A percentile compares a stretch with the other conserved stretches of the same genome.
Conservation (phyloP, 2,329 filamentous ascomycete genomes). For the Orbilia ellipsospora region DNA sequence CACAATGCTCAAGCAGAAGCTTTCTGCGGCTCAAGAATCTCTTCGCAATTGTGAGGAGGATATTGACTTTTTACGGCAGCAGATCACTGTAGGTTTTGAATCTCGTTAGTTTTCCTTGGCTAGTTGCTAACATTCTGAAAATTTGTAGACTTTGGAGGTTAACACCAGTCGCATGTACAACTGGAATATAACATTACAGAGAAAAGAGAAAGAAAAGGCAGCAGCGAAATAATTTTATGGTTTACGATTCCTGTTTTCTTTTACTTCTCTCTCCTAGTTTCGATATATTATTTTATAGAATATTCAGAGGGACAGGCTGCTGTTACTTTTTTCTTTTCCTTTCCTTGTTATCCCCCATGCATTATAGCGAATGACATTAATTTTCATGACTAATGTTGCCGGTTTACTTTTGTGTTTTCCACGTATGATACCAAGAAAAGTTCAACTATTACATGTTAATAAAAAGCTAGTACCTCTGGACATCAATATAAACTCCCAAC, state of each 20-base stretch:
- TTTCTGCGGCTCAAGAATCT: slow-evolving; percentile 81
- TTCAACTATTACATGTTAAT: not conserved
- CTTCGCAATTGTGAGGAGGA: slow-evolving; percentile 94
- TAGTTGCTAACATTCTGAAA: not conserved
- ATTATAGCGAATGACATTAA: slow-evolving; percentile 21
- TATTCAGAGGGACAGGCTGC: too few relatives aligned
- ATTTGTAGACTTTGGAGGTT: slow-evolving; percentile 87
- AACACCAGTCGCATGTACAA: slow-evolving; percentile 98
- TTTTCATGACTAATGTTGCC: not conserved
- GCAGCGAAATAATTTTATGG: slow-evolving; percentile 21
- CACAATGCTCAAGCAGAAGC: slow-evolving; percentile 78
- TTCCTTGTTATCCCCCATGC: not conserved
- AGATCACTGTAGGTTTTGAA: slow-evolving; percentile 80
- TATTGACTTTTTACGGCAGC: slow-evolving; percentile 91
- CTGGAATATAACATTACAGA: slow-evolving; percentile 95
- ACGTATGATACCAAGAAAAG: slow-evolving; percentile 23
- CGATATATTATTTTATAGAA: too few relatives aligned
- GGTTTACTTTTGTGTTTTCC: not conserved
- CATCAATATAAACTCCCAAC: not conserved
- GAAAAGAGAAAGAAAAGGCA: slow-evolving; percentile 80
- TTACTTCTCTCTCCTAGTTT: not conserved
- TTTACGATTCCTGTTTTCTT: slow-evolving; percentile 60
- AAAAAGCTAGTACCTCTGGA: not conserved
- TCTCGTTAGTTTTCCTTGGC: slow-evolving; percentile 18
- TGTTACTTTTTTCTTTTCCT: too few relatives aligned